phyloP scores from a whole-genome alignment of 2,329 filamentous ascomycete genomes.

The Pseudogymnoascus sp. region DNA sequence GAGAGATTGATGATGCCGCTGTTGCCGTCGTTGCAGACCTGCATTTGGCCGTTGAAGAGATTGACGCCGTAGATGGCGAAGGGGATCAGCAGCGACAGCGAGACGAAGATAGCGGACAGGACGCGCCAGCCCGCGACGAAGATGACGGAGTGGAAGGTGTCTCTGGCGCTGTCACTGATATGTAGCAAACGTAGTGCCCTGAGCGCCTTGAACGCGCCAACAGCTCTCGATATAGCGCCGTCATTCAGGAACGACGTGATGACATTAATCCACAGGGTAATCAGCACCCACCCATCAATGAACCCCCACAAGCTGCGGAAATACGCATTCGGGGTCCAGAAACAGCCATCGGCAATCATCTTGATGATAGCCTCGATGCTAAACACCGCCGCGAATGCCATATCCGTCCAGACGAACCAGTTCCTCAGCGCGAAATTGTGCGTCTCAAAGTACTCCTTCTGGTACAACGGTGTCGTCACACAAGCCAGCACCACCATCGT shows the following conservation, averaged over 20 bases:
- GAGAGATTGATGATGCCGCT: constrained; percentile 49
- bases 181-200: constrained; percentile 87
- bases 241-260: constrained; percentile 72
- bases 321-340: constrained; percentile 96
- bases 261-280: constrained; percentile 95
- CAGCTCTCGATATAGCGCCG: constrained; percentile 76
- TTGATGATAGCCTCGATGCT: constrained; percentile 82
- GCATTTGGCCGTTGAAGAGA: constrained; percentile 76
- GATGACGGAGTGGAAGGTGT: constrained; percentile 95
- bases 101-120: constrained; percentile 73
- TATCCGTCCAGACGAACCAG: constrained; percentile 94
- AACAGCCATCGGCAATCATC: constrained; percentile 86
- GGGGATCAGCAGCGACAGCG: constrained; percentile 84
- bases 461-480: constrained; percentile 87
- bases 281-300: constrained; percentile 82
- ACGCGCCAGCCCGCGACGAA: constrained; percentile 93
- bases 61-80: constrained; percentile 96
- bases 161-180: constrained; percentile 87
- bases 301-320: constrained; percentile 95
- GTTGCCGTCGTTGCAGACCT: constrained; percentile 66
- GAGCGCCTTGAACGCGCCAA: constrained; percentile 94
- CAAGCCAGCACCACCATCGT: constrained; percentile 97
- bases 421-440: constrained; percentile 54
- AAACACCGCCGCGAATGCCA: constrained; percentile 83
- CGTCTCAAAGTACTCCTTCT: constrained; percentile 72